Conservation (phyloP, 176 grass and related monocot species). For the Zoysia japonica region DNA sequence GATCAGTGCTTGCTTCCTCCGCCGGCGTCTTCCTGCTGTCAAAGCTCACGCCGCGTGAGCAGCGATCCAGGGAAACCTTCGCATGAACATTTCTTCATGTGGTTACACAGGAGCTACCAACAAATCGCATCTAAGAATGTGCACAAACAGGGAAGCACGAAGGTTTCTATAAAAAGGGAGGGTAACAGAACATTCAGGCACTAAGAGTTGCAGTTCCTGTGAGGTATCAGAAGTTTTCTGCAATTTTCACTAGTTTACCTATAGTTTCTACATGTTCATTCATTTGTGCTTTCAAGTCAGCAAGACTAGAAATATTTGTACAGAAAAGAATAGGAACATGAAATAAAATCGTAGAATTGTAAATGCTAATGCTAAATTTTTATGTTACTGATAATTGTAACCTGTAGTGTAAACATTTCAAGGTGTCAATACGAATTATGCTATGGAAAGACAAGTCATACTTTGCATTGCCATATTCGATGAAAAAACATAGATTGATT, state of each 20-base stretch:
- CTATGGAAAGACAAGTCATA: not conserved
- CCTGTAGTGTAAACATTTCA: not conserved
- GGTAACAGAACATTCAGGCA: constrained; percentile 5
- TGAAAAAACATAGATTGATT: too few species aligned
- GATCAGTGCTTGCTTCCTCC: constrained; percentile 68
- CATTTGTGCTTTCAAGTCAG: not conserved
- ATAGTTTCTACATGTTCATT: not conserved
- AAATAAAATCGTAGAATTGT: not conserved
- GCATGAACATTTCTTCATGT: constrained; percentile 25
- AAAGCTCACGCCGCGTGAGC: constrained; percentile 33
- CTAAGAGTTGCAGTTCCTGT: not conserved
- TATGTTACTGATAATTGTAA: too few species aligned
- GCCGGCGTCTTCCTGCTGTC: constrained; percentile 80
- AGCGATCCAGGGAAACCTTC: not conserved
- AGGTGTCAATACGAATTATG: constrained; percentile 6
- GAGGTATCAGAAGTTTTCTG: not conserved
- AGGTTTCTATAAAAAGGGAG: not conserved
- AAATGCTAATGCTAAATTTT: not conserved
- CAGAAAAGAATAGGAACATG: not conserved
- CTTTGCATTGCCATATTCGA: too few species aligned
- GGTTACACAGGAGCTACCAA: not conserved
- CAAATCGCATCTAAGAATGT: not conserved
- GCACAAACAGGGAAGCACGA: not conserved
- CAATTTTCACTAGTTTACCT: not conserved
- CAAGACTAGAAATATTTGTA: not conserved